phyloP scores from a whole-genome alignment of 768 basidiomycete species.

The Lanmaoa pseudosensibilis region DNA sequence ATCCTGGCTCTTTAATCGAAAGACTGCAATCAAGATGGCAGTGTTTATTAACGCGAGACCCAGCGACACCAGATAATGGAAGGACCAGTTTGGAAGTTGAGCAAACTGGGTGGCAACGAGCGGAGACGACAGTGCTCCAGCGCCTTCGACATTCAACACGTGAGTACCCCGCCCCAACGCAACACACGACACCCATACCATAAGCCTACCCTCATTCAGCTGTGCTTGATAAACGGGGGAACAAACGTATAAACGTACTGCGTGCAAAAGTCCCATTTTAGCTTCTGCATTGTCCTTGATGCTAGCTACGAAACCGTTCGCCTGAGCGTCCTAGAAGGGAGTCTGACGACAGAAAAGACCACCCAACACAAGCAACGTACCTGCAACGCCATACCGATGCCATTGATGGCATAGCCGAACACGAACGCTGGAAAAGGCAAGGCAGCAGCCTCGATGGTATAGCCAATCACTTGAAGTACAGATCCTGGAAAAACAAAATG shows the following conservation, averaged over 20 bases:
- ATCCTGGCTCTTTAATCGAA: slow-evolving; percentile 70
- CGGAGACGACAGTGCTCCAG: slow-evolving; percentile 67
- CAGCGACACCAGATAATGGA: slow-evolving; percentile 72
- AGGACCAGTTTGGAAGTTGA: slow-evolving; percentile 64
- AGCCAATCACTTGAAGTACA: slow-evolving; percentile 31
- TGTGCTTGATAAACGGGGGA: slow-evolving; percentile 13
- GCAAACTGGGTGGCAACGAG: slow-evolving; percentile 82
- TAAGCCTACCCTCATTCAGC: slow-evolving; percentile 22
- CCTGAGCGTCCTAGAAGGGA: slow-evolving; percentile 43
- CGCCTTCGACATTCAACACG: slow-evolving; percentile 40
- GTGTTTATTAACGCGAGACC: slow-evolving; percentile 63
- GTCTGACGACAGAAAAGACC: not conserved
- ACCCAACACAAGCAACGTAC: slow-evolving; percentile 30
- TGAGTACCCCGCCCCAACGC: slow-evolving; percentile 7
- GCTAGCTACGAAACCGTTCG: slow-evolving; percentile 45
- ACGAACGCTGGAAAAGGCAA: slow-evolving; percentile 48
- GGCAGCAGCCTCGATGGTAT: slow-evolving; percentile 40
- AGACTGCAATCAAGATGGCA: slow-evolving; percentile 51
- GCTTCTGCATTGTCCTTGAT: slow-evolving; percentile 38
- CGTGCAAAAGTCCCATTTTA: slow-evolving; percentile 45
- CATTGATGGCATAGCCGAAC: slow-evolving; percentile 43
- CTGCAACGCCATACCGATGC: slow-evolving; percentile 46
- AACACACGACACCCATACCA: slow-evolving; percentile 28
- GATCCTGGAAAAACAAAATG: slow-evolving; percentile 22
- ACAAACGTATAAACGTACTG: slow-evolving; percentile 33